These are phyloP conservation scores for Neofusicoccum parvum DNA, from an alignment of 2,329 filamentous ascomycete species.

Conservation along the genomic window DNA sequence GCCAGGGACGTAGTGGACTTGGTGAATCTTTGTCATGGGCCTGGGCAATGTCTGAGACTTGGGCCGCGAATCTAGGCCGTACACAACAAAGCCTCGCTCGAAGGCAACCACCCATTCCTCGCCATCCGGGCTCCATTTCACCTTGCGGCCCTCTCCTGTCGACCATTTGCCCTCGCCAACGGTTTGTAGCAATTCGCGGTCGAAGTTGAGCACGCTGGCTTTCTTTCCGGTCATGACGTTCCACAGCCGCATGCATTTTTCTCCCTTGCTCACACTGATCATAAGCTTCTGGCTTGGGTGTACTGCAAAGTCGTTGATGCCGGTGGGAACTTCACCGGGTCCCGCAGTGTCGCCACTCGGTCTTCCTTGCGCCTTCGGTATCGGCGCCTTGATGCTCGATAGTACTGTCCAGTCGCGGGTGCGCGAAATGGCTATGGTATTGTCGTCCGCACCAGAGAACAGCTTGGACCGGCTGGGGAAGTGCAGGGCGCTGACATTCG, in stretches of 20 bases:
- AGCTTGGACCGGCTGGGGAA: slow-evolving; percentile 89
- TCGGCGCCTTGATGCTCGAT: slow-evolving; percentile 84
- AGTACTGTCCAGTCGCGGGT: slow-evolving; percentile 88
- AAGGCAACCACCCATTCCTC: slow-evolving; percentile 90
- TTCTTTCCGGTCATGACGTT: slow-evolving; percentile 96
- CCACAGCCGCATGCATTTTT: slow-evolving; percentile 91
- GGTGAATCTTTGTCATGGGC: slow-evolving; percentile 77
- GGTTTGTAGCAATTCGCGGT: slow-evolving; percentile 68
- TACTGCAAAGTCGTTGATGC: slow-evolving; percentile 91
- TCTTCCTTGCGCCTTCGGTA: slow-evolving; percentile 75
- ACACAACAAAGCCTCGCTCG: slow-evolving; percentile 81
- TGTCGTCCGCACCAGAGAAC: slow-evolving; percentile 86
- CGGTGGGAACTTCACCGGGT: slow-evolving; percentile 77
- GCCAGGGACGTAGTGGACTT: slow-evolving; percentile 70
- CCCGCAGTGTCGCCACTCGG: slow-evolving; percentile 90
- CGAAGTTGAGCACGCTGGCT: slow-evolving; percentile 87
- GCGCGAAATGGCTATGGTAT: slow-evolving; percentile 82
- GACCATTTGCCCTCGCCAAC: slow-evolving; percentile 76
- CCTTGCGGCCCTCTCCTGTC: slow-evolving; percentile 78
- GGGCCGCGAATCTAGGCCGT: slow-evolving; percentile 83
- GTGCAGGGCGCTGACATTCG: slow-evolving; percentile 74
- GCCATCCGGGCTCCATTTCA: slow-evolving; percentile 75
- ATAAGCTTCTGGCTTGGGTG: slow-evolving; percentile 97
- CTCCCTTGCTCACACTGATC: slow-evolving; percentile 87
- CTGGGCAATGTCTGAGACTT: slow-evolving; percentile 71